Conservation (phyloP, 2,329 filamentous ascomycete species). For the Atkinsonella texensis region DNA sequence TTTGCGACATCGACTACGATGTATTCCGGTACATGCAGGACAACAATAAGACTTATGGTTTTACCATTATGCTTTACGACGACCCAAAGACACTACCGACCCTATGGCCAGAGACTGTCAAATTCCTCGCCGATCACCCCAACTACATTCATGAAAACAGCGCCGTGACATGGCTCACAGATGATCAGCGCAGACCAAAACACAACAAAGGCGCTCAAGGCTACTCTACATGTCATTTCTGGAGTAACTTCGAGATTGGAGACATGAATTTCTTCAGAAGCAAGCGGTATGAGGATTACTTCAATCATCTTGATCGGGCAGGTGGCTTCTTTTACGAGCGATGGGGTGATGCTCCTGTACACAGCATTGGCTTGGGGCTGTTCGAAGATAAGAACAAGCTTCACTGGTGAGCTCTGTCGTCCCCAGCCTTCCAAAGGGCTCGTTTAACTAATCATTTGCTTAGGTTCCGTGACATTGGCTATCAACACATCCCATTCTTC, state of each 20-base stretch:
- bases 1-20: conserved; percentile 97
- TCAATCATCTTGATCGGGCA: conserved; percentile 89
- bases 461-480: conserved; percentile 98
- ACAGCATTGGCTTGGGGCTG: conserved; percentile 82
- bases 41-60: conserved; percentile 97
- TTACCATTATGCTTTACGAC: conserved; percentile 96
- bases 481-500: conserved; percentile 96
- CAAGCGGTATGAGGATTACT: conserved; percentile 86
- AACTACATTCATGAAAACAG: conserved; percentile 74
- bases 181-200: conserved; percentile 62
- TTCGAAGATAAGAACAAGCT: conserved; percentile 87
- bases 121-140: conserved; percentile 78
- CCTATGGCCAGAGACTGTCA: conserved; percentile 90
- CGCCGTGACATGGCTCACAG: conserved; percentile 77
- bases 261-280: conserved; percentile 90
- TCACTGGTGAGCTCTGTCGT: conserved; percentile 60
- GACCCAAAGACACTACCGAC: conserved; percentile 73
- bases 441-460: not conserved
- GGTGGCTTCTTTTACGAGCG: conserved; percentile 98
- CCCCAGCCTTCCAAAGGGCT: not conserved
- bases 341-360: conserved; percentile 96
- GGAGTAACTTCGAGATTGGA: conserved; percentile 96
- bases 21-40: conserved; percentile 97
- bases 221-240: conserved; percentile 98
- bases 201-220: conserved; percentile 75